Percentiles rank a stretch among this genome's conserved stretches.
Evolutionary conservation across 768 basidiomycete species (phyloP).

Genomic region (Brasilioporus rufonigricans): DNA sequence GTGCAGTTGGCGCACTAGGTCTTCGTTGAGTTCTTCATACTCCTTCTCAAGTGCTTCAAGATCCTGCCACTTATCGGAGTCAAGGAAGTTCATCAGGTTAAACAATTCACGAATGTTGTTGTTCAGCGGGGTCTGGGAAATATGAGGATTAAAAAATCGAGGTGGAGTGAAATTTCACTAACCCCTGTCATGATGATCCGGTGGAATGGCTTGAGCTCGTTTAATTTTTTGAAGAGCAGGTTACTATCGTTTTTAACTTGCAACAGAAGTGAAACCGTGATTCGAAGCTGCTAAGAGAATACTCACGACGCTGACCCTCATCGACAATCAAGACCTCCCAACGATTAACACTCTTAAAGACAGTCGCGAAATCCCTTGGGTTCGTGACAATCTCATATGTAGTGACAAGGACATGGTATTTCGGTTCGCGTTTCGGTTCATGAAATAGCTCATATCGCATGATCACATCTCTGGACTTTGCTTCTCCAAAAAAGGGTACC

Average conservation of each 20-base stretch:
- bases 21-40: conserved; percentile 76
- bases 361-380: conserved; percentile 60
- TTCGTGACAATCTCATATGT: conserved; percentile 87
- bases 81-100: conserved; percentile 96
- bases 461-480: conserved; percentile 75
- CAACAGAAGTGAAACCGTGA: conserved; percentile 6
- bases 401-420: conserved; percentile 88
- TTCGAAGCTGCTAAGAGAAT: neutral
- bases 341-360: conserved; percentile 80
- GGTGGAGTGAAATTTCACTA: conserved; percentile 21
- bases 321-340: conserved; percentile 96
- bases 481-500: conserved; percentile 85
- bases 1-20: conserved; percentile 79
- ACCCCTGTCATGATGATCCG: conserved; percentile 90
- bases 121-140: conserved; percentile 80
- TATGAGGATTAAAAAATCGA: neutral
- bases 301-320: conserved; percentile 87
- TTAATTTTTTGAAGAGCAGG: conserved; percentile 78
- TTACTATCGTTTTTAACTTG: conserved; percentile 83
- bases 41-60: conserved; percentile 70
- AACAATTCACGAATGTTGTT: conserved; percentile 97
- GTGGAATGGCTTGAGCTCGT: conserved; percentile 74
- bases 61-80: conserved; percentile 72
- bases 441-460: conserved; percentile 81
- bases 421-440: conserved; percentile 47